phyloP scores from a whole-genome alignment of 148 eudicot genomes.

The Vaccinium vitisidaea region DNA sequence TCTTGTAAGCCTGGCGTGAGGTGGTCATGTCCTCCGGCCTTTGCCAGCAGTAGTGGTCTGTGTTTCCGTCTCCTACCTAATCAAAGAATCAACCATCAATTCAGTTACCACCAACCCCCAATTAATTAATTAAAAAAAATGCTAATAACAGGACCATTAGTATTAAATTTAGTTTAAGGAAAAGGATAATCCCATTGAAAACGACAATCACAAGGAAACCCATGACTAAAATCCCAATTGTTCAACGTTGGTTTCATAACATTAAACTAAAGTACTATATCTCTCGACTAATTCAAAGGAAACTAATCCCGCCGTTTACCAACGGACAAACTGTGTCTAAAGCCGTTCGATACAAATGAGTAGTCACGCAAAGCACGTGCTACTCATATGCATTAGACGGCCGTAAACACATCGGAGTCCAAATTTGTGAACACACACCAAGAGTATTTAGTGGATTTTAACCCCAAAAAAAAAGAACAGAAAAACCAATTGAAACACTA shows the following conservation, averaged over 20 bases:
- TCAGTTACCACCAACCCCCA: neutral
- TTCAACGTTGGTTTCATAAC: too few species aligned
- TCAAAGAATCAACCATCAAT: neutral
- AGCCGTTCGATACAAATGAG: too few species aligned
- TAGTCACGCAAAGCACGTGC: too few species aligned
- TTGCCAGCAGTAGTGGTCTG: slow-evolving; percentile 98
- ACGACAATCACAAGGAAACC: slow-evolving; percentile 8
- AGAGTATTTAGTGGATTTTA: neutral
- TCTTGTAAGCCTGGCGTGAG: slow-evolving; percentile 69
- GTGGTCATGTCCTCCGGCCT: slow-evolving; percentile 99
- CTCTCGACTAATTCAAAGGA: too few species aligned
- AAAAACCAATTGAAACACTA: neutral
- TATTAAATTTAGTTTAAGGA: neutral
- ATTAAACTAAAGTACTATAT: too few species aligned
- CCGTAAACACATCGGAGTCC: too few species aligned
- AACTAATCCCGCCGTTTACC: too few species aligned
- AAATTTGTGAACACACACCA: too few species aligned
- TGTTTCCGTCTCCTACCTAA: slow-evolving; percentile 95
- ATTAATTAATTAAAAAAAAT: too few species aligned
- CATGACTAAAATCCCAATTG: neutral
- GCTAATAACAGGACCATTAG: neutral
- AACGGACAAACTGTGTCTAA: too few species aligned
- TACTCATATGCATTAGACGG: too few species aligned
- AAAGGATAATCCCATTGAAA: slow-evolving; percentile 9
- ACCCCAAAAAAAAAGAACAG: neutral